Percentiles rank a stretch among this genome's conserved stretches.
These are phyloP conservation scores for Colletotrichum chlorophyti DNA, from an alignment of 2,329 filamentous ascomycete genomes.

Conservation along the genomic window DNA sequence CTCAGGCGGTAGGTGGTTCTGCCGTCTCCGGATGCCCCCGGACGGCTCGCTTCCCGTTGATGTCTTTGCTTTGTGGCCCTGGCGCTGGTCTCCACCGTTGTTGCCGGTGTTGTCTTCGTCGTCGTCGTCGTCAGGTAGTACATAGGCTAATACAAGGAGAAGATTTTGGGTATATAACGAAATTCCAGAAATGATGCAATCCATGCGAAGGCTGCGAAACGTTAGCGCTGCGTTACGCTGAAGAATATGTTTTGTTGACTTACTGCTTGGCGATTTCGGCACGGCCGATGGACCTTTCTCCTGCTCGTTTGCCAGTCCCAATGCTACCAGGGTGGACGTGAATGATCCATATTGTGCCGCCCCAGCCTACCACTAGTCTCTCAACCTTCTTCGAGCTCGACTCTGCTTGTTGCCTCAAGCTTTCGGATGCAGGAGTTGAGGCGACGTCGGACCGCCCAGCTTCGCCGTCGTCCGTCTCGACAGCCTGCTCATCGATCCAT, in stretches of 20 bases:
- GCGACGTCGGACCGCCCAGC: constrained; percentile 40
- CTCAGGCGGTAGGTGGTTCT: constrained; percentile 85
- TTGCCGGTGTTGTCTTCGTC: constrained; percentile 53
- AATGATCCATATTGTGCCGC: constrained; percentile 93
- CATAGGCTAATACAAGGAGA: constrained; percentile 90
- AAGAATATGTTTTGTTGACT: constrained; percentile 44
- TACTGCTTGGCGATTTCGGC: constrained; percentile 94
- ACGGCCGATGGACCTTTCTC: constrained; percentile 76
- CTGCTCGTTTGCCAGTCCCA: constrained; percentile 69
- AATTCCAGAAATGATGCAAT: constrained; percentile 97
- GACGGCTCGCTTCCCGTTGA: constrained; percentile 64
- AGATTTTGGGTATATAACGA: constrained; percentile 94
- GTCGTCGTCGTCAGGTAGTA: constrained; percentile 75
- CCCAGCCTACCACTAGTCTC: constrained; percentile 92
- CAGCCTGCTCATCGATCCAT: constrained; percentile 86
- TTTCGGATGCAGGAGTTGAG: constrained; percentile 53
- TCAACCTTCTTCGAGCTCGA: constrained; percentile 64
- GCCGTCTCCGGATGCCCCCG: constrained; percentile 72
- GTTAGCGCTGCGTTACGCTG: constrained; percentile 34
- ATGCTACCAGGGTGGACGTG: constrained; percentile 82
- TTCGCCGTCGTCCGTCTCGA: constrained; percentile 75
- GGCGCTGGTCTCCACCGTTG: constrained; percentile 16
- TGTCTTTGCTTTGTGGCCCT: constrained; percentile 49
- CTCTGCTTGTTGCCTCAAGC: constrained; percentile 56
- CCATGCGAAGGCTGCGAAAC: constrained; percentile 77